Evolutionary conservation across 2,329 filamentous ascomycete genomes (phyloP).

Genomic region (Alternaria sp.): DNA sequence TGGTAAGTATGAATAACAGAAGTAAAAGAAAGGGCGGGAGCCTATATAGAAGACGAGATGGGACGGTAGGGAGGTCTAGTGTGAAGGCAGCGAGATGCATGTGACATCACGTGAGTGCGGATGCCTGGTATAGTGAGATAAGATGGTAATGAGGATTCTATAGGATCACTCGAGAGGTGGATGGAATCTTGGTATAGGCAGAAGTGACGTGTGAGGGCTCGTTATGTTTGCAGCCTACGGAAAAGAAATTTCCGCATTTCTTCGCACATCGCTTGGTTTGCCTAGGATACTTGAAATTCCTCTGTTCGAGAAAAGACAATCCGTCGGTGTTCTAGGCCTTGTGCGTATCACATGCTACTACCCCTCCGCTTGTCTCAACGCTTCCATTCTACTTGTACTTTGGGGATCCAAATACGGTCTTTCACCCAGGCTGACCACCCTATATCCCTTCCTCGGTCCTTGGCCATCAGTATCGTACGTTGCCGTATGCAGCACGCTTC

Average conservation of each 20-base stretch:
- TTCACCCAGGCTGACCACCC: constrained; percentile 66
- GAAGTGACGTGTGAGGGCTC: constrained; percentile 8
- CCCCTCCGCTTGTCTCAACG: constrained; percentile 4
- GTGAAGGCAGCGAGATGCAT: not conserved
- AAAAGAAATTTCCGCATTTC: not conserved
- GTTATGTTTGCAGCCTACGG: constrained; percentile 7
- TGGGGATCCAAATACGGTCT: constrained; percentile 63
- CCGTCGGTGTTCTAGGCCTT: not conserved
- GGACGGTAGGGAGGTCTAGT: not conserved
- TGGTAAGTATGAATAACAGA: constrained; percentile 17
- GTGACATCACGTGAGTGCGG: not conserved
- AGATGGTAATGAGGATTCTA: not conserved
- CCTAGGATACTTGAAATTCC: not conserved
- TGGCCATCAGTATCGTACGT: constrained; percentile 68
- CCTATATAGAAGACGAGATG: constrained; percentile 4
- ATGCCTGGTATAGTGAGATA: not conserved
- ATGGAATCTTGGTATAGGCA: not conserved
- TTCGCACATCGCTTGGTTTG: not conserved
- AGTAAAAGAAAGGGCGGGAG: not conserved
- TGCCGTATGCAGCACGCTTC: constrained; percentile 65
- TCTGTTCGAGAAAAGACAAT: not conserved
- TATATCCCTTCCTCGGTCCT: constrained; percentile 63
- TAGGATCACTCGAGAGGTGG: not conserved
- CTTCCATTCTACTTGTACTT: constrained; percentile 59
- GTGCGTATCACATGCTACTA: not conserved